A percentile compares a stretch with the other conserved stretches of the same genome.
Conservation (phyloP, 2,329 filamentous ascomycete genomes). For the Colletotrichum australisinense region DNA sequence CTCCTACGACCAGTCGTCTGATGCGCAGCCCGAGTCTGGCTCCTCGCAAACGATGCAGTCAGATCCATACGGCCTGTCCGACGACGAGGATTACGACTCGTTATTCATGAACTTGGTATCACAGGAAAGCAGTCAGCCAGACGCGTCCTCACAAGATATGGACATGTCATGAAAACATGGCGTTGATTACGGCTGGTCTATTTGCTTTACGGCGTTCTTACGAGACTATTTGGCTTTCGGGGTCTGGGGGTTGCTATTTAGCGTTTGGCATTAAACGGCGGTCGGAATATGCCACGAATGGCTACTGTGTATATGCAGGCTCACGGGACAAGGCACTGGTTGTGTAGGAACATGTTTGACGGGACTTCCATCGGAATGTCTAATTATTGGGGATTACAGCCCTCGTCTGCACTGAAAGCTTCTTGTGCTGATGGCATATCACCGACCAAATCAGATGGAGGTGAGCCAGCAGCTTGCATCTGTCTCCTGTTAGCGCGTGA, state of each 20-base stretch:
- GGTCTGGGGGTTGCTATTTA: not conserved
- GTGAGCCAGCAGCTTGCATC: conserved; percentile 97
- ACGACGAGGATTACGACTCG: conserved; percentile 71
- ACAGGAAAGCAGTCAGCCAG: conserved; percentile 47
- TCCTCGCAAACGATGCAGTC: conserved; percentile 45
- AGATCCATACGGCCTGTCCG: conserved; percentile 48
- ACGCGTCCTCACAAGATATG: conserved; percentile 53
- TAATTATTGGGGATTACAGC: conserved; percentile 70
- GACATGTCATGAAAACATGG: conserved; percentile 54
- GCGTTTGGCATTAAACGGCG: not conserved
- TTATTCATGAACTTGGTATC: conserved; percentile 74
- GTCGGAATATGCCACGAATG: conserved; percentile 5
- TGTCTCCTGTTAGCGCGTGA: conserved; percentile 50
- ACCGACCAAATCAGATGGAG: conserved; percentile 89
- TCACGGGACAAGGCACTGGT: not conserved
- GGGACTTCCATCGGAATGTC: conserved; percentile 33
- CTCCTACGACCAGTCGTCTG: conserved; percentile 51
- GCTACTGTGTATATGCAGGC: conserved; percentile 7
- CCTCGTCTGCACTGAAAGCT: conserved; percentile 70
- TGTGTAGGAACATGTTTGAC: conserved; percentile 41
- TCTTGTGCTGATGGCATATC: conserved; percentile 89
- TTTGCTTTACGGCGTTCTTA: conserved; percentile 21
- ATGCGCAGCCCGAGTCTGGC: conserved; percentile 40
- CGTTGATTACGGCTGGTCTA: not conserved
- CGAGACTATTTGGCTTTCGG: not conserved